A percentile compares a stretch with the other conserved stretches of the same genome.
These are phyloP conservation scores for Globisporangium irregulare DNA, from an alignment of 352 stramenopile genomes.

Conservation along the genomic window DNA sequence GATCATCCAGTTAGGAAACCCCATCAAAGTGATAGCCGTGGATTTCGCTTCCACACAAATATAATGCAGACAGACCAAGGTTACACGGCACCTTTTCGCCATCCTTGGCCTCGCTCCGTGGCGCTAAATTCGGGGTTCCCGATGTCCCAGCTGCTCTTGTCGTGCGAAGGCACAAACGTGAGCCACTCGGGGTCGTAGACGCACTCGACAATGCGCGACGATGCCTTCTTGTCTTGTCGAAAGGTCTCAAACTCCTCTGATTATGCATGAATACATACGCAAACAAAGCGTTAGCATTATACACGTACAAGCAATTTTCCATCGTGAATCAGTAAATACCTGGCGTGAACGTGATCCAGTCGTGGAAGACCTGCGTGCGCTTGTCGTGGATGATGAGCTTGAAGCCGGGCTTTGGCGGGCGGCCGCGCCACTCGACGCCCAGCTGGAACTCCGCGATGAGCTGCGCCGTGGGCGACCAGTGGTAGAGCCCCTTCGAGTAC, in stretches of 20 bases:
- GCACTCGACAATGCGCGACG: conserved; percentile 80
- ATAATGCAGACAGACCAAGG: not conserved
- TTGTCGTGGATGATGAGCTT: conserved; percentile 87
- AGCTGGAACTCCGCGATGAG: conserved; percentile 77
- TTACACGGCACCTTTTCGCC: conserved; percentile 63
- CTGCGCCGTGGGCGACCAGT: conserved; percentile 59
- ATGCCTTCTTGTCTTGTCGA: conserved; percentile 78
- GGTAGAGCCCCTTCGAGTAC: conserved; percentile 71
- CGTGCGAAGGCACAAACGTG: conserved; percentile 82
- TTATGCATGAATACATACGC: not conserved
- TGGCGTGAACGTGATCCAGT: conserved; percentile 85
- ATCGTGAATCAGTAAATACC: conserved; percentile 26
- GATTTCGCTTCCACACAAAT: not conserved
- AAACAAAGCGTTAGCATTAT: not conserved
- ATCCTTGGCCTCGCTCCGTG: conserved; percentile 63
- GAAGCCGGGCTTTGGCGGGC: conserved; percentile 75
- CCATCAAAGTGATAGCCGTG: not conserved
- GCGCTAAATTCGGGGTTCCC: conserved; percentile 64
- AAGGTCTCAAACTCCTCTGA: conserved; percentile 78
- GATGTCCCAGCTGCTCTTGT: conserved; percentile 75
- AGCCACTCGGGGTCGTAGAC: conserved; percentile 79
- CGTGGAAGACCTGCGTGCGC: conserved; percentile 78
- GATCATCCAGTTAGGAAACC: not conserved
- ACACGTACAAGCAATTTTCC: not conserved
- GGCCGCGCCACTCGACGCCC: conserved; percentile 74